These are phyloP conservation scores for Blastomyces gilchristii DNA, from an alignment of 2,329 filamentous ascomycete genomes.

Conservation along the genomic window DNA sequence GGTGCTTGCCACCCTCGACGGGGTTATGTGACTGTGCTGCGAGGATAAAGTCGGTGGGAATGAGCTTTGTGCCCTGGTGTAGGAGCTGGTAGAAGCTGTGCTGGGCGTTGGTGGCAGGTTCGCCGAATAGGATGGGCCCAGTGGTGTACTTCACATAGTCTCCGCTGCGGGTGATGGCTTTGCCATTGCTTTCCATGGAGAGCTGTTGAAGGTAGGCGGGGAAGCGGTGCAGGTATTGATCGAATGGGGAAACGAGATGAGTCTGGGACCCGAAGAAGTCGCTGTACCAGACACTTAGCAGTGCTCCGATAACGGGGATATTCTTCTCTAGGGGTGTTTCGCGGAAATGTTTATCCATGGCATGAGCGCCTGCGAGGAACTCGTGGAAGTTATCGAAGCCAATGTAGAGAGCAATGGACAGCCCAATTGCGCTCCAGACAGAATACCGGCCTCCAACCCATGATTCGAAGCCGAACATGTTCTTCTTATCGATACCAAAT, in stretches of 20 bases:
- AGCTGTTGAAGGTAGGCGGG: conserved; percentile 97
- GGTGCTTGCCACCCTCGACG: conserved; percentile 81
- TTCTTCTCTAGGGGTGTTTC: conserved; percentile 85
- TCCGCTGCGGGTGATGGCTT: conserved; percentile 82
- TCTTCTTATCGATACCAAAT: conserved; percentile 96
- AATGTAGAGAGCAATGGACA: conserved; percentile 89
- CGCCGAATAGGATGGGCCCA: conserved; percentile 88
- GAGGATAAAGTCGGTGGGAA: conserved; percentile 95
- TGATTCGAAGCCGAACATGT: conserved; percentile 99
- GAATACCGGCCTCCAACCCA: conserved; percentile 98
- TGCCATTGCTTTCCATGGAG: conserved; percentile 99
- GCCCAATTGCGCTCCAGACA: conserved; percentile 95
- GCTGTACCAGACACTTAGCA: conserved; percentile 96
- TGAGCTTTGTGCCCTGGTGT: conserved; percentile 98
- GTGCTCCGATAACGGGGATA: conserved; percentile 83
- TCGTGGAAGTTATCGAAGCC: conserved; percentile 96
- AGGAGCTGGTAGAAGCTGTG: conserved; percentile 99
- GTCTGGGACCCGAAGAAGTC: conserved; percentile 98
- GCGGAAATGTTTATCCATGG: conserved; percentile 98
- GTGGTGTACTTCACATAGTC: conserved; percentile 95
- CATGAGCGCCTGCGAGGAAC: conserved; percentile 87
- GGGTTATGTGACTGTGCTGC: conserved; percentile 96
- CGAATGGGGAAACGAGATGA: conserved; percentile 92
- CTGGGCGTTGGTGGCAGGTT: conserved; percentile 97
- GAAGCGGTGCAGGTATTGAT: conserved; percentile 98